phyloP scores from a whole-genome alignment of 2,329 filamentous ascomycete genomes.

The Orbilia quercus region DNA sequence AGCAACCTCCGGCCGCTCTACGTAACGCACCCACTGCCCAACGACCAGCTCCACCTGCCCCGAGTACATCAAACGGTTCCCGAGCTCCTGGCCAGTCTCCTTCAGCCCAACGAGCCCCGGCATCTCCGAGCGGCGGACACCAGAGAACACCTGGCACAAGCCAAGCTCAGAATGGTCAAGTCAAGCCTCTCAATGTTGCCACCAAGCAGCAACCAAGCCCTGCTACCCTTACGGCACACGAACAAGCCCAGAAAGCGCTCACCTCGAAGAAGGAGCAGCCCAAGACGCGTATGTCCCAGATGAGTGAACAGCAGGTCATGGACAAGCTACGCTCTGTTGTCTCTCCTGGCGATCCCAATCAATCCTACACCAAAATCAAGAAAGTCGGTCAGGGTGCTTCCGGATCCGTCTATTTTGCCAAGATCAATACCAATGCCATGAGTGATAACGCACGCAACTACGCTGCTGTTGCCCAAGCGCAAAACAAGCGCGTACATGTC shows the following conservation, averaged over 20 bases:
- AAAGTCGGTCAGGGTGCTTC: constrained; percentile 99
- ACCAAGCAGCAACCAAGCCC: constrained; percentile 71
- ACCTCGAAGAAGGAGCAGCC: constrained; percentile 93
- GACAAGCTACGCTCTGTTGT: constrained; percentile 92
- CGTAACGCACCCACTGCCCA: constrained; percentile 72
- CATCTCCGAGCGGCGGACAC: constrained; percentile 58
- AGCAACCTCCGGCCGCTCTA: constrained; percentile 69
- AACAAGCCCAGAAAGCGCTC: constrained; percentile 88
- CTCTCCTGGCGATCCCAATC: constrained; percentile 91
- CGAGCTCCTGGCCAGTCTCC: constrained; percentile 54
- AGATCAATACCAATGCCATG: constrained; percentile 87
- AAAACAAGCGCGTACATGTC: constrained; percentile 74
- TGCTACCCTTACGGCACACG: constrained; percentile 62
- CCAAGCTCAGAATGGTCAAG: constrained; percentile 63
- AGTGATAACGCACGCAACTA: constrained; percentile 84
- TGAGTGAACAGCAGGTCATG: constrained; percentile 98
- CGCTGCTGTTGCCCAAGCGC: constrained; percentile 73
- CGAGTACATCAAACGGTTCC: constrained; percentile 63
- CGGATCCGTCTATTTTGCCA: constrained; percentile 96
- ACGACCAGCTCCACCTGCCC: constrained; percentile 82
- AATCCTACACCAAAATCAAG: constrained; percentile 99
- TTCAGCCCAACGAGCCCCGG: constrained; percentile 52
- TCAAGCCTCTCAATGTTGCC: constrained; percentile 83
- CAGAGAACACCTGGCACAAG: constrained; percentile 61
- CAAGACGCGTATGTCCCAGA: constrained; percentile 84